Evolutionary conservation across 164 flowering plant species (phyloP), one percentile per base, ranked within the genome.

Genomic region (Vitis rotundifolia): DNA sequence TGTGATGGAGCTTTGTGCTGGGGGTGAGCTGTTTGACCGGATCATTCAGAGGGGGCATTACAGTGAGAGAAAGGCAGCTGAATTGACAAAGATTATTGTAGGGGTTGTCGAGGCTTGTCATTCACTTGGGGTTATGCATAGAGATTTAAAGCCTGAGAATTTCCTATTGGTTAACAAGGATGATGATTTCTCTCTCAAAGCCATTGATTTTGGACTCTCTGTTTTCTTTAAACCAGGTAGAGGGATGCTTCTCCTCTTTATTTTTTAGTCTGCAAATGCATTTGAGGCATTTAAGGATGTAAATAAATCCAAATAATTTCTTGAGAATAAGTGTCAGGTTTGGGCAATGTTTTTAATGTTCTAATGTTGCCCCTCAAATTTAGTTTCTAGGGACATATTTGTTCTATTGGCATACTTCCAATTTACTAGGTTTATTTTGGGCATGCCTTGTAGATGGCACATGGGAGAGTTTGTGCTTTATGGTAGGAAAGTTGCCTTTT

Each of bases 181-280:
- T 72, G 89, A 92, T 74, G 97, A 92, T 78, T 89, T 87, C 71
- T 92, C 97, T 28, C 97, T 92, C 73, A 92, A 92, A 73, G 97
- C 97, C 57, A 92, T 92, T 75, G 97, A 92, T 76, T 92, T 92
- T 79, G 97, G 97, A 15, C 93, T 92, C 66, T 92, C 97, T 2
- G 92, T 92, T 59, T 92, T 92, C 89, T 92, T 92, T 69, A 92
- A 92, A 71, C 97, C 97, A 78, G 97, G 97, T 91, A 76, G 63
- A 37, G 29, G 18, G 55, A 10, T 11, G 44, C 31, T n/a, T 50
- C 29, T 14, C 48, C 18, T 64, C 12, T 49, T 49, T 50, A 28
- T 59, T 11, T 59, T 15, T 16, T 47, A 11, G 16, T 28, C 14
- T 11, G 5, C 11, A 13, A 5, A 53, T 53, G 56, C 15, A 13